These are phyloP conservation scores for Malus fusca DNA, from an alignment of 306 rosid genomes.

Conservation along the genomic window DNA sequence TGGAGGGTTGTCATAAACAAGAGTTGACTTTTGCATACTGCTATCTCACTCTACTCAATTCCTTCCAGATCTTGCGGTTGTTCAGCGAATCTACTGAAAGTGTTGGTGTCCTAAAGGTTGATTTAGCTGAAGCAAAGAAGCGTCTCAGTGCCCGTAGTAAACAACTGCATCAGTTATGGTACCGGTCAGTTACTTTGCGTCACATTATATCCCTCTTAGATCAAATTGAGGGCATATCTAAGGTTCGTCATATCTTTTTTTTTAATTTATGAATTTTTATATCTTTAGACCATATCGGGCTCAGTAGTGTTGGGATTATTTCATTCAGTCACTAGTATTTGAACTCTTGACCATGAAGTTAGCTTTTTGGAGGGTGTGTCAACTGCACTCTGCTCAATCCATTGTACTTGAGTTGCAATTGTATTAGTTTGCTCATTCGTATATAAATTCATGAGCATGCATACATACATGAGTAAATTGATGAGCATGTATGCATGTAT, in stretches of 20 bases:
- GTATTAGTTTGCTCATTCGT: background rate
- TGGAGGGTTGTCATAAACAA: background rate
- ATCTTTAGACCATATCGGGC: constrained; percentile 12
- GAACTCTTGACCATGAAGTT: background rate
- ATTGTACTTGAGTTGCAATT: constrained; percentile 2
- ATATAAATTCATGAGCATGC: background rate
- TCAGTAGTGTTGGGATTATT: constrained; percentile 1
- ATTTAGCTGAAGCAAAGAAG: constrained; percentile 84
- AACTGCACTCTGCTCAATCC: background rate
- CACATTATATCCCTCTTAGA: constrained; percentile 93
- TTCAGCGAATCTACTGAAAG: constrained; percentile 93
- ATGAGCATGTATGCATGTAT: background rate
- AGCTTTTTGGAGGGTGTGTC: background rate
- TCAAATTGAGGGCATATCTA: constrained; percentile 97
- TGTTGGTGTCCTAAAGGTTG: constrained; percentile 66
- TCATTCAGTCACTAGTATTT: constrained; percentile 13
- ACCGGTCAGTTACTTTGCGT: constrained; percentile 93
- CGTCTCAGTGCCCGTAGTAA: constrained; percentile 87
- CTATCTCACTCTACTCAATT: constrained; percentile 14
- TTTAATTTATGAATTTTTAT: no score
- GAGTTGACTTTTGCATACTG: background rate
- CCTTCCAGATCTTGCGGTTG: constrained; percentile 81
- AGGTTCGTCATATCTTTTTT: constrained; percentile 45
- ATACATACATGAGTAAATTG: background rate
- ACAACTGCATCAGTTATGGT: constrained; percentile 98